phyloP scores from a whole-genome alignment of 192 early-diverging fungal genomes.

The Coemansia umbellata region DNA sequence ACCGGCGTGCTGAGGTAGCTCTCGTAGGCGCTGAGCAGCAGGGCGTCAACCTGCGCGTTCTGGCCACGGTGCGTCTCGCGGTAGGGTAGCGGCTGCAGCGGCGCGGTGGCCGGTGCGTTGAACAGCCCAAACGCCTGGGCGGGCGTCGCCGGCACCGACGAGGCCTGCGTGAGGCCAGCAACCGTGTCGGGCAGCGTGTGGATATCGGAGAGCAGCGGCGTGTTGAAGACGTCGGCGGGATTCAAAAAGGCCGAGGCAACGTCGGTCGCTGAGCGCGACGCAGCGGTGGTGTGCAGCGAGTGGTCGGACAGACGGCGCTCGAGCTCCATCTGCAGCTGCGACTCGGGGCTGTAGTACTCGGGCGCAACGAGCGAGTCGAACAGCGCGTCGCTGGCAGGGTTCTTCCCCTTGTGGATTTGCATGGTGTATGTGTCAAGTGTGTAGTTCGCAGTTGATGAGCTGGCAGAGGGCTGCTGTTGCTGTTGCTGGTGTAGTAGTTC shows the following conservation, averaged over 20 bases:
- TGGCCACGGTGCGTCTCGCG: background rate
- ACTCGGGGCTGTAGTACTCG: slow-evolving; percentile 19
- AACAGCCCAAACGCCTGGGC: slow-evolving; percentile 1
- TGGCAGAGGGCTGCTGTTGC: background rate
- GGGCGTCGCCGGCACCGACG: slow-evolving; percentile 23
- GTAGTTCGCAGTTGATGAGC: background rate
- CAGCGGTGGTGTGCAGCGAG: background rate
- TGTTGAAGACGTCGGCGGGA: slow-evolving; percentile 12
- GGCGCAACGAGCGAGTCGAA: slow-evolving; percentile 11
- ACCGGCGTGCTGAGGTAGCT: slow-evolving; percentile 38
- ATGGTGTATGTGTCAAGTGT: no score
- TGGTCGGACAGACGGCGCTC: background rate
- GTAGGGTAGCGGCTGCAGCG: slow-evolving; percentile 4
- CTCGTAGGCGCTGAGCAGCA: slow-evolving; percentile 31
- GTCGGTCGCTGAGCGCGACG: slow-evolving; percentile 16
- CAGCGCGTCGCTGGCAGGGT: slow-evolving; percentile 5
- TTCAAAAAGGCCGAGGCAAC: slow-evolving; percentile 2
- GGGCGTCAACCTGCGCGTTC: slow-evolving; percentile 3
- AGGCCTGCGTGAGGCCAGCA: background rate
- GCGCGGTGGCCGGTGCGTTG: slow-evolving; percentile 15
- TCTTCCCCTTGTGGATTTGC: background rate
- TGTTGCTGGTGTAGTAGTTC: background rate
- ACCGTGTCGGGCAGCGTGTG: no score
- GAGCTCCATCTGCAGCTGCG: slow-evolving; percentile 7
- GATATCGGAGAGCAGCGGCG: slow-evolving; percentile 16